phyloP scores from a whole-genome alignment of 768 basidiomycete genomes.

The Mycena amicta region DNA sequence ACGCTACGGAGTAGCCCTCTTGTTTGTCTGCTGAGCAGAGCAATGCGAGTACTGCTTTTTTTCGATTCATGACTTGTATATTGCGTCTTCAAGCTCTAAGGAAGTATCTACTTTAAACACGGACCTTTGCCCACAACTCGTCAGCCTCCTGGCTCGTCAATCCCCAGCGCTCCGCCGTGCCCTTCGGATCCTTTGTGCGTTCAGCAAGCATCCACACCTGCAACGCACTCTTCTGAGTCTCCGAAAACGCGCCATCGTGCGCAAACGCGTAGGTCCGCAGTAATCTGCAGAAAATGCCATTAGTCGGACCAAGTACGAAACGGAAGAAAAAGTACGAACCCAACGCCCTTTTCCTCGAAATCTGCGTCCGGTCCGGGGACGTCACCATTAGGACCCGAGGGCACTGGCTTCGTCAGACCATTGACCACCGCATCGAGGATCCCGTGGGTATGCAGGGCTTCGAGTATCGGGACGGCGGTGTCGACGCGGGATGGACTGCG shows the following conservation, averaged over 20 bases:
- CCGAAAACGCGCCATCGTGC: slow-evolving; percentile 38
- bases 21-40: no score
- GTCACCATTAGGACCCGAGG: slow-evolving; percentile 71
- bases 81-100: no score
- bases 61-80: no score
- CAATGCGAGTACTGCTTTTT: no score
- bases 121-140: slow-evolving; percentile 6
- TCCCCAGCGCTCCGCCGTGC: slow-evolving; percentile 14
- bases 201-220: slow-evolving; percentile 28
- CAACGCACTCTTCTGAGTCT: slow-evolving; percentile 33
- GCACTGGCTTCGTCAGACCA: slow-evolving; percentile 56
- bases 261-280: slow-evolving; percentile 53
- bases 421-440: slow-evolving; percentile 55
- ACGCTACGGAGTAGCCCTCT: no score
- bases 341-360: slow-evolving; percentile 65
- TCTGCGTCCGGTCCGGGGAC: slow-evolving; percentile 56
- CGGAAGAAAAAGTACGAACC: slow-evolving; percentile 36
- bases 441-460: slow-evolving; percentile 49
- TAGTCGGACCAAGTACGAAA: neutral
- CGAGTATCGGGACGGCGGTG: slow-evolving; percentile 51
- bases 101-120: neutral
- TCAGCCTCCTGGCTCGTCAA: slow-evolving; percentile 15
- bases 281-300: slow-evolving; percentile 35
- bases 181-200: slow-evolving; percentile 4
- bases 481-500: slow-evolving; percentile 53